Conservation (phyloP, 306 rosid species). For the Sicyos edulis region DNA sequence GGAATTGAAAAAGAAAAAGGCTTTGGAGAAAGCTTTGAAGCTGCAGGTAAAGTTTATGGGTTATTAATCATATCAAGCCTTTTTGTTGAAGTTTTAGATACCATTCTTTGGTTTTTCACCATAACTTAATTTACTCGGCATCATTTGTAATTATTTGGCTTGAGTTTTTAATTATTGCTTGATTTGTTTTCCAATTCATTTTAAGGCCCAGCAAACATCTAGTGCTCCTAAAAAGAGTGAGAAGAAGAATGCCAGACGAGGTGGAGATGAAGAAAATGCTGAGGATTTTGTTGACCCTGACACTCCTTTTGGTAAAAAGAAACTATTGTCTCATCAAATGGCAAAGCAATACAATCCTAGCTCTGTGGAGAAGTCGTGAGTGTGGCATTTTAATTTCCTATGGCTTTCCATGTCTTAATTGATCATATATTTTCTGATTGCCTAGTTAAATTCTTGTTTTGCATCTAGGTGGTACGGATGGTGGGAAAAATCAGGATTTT, state of each 20-base stretch:
- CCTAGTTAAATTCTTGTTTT: slow-evolving; percentile 24
- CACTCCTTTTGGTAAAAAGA: slow-evolving; percentile 68
- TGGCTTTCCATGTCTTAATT: background rate
- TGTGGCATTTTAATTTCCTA: slow-evolving; percentile 16
- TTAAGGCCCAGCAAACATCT: slow-evolving; percentile 62
- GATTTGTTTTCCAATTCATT: background rate
- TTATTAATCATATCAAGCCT: background rate
- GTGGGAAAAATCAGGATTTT: slow-evolving; percentile 82
- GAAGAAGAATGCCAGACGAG: slow-evolving; percentile 59
- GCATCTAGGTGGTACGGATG: slow-evolving; percentile 80
- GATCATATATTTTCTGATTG: slow-evolving; percentile 10
- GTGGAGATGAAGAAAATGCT: slow-evolving; percentile 55
- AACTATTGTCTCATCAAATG: slow-evolving; percentile 64
- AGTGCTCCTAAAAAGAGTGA: slow-evolving; percentile 62
- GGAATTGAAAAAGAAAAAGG: slow-evolving; percentile 74
- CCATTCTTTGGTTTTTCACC: background rate
- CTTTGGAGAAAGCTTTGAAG: slow-evolving; percentile 66
- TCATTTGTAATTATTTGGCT: slow-evolving; percentile 21
- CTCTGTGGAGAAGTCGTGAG: slow-evolving; percentile 82
- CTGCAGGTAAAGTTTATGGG: slow-evolving; percentile 42
- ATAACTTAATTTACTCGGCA: background rate
- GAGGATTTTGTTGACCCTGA: slow-evolving; percentile 73
- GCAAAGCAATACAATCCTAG: slow-evolving; percentile 71
- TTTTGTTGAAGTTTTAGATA: background rate
- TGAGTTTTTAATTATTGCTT: slow-evolving; percentile 3